Conservation (phyloP, 192 early-diverging fungal genomes). For the Coemansia sp. region DNA sequence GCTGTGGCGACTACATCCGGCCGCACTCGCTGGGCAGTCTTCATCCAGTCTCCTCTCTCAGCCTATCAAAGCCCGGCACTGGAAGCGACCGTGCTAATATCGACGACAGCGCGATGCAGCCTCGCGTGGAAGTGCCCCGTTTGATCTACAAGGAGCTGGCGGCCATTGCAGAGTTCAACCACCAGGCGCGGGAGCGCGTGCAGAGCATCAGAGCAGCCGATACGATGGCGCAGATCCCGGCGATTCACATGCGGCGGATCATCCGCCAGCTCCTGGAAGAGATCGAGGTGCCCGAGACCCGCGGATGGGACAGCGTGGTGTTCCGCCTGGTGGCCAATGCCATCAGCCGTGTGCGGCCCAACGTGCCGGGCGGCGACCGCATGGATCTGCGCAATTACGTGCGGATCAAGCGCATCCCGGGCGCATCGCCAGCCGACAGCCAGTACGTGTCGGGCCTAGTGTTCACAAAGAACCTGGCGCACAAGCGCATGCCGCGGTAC, state of each 20-base stretch:
- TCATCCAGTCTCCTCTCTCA: constrained; percentile 18
- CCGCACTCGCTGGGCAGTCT: constrained; percentile 31
- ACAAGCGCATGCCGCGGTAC: constrained; percentile 81
- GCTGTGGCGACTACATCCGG: constrained; percentile 12
- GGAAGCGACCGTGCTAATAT: constrained; percentile 1
- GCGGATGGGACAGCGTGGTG: constrained; percentile 45
- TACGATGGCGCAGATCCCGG: constrained; percentile 41
- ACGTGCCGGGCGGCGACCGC: constrained; percentile 74
- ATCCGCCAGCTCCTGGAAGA: constrained; percentile 72
- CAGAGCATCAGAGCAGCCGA: constrained; percentile 20
- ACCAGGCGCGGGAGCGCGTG: constrained; percentile 29
- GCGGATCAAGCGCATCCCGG: constrained; percentile 94
- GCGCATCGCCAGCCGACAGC: constrained; percentile 74
- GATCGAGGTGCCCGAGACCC: constrained; percentile 54
- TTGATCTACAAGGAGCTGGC: constrained; percentile 28
- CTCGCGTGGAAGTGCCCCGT: constrained; percentile 12
- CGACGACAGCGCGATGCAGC: not conserved
- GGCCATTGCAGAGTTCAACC: constrained; percentile 34
- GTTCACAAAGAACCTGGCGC: constrained; percentile 89
- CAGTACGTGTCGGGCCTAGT: constrained; percentile 89
- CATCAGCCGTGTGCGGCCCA: constrained; percentile 44
- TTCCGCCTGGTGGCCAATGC: constrained; percentile 32
- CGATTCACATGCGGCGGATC: constrained; percentile 66
- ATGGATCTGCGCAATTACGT: constrained; percentile 90
- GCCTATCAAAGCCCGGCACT: not conserved